Evolutionary conservation across 2,329 filamentous ascomycete genomes (phyloP).

Genomic region (Pseudopithomyces chartarum): DNA sequence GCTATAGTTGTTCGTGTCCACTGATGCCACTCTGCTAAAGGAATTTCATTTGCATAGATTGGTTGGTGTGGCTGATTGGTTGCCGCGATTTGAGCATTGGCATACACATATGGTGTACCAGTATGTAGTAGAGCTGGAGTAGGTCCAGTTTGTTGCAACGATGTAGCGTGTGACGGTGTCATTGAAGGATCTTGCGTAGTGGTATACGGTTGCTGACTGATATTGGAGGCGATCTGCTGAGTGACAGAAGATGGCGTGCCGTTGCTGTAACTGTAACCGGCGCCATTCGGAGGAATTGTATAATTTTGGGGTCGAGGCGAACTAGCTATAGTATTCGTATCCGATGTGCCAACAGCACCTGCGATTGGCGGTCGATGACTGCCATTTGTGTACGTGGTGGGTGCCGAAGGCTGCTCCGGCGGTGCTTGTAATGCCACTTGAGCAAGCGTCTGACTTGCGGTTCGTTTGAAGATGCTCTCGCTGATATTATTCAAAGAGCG

Average conservation of each 20-base stretch:
- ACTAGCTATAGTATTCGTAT: constrained; percentile 23
- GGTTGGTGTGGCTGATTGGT: constrained; percentile 21
- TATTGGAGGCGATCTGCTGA: constrained; percentile 26
- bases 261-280: constrained; percentile 32
- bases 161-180: constrained; percentile 35
- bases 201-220: constrained; percentile 35
- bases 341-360: constrained; percentile 18
- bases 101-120: constrained; percentile 29
- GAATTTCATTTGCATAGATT: constrained; percentile 31
- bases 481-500: constrained; percentile 54
- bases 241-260: constrained; percentile 25
- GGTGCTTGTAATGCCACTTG: constrained; percentile 41
- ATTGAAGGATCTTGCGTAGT: constrained; percentile 32
- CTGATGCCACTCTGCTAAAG: constrained; percentile 41
- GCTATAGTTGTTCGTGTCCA: constrained; percentile 41
- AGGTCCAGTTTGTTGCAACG: constrained; percentile 32
- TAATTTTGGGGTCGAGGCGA: constrained; percentile 29
- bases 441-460: constrained; percentile 51
- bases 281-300: constrained; percentile 15
- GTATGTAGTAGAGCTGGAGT: constrained; percentile 25
- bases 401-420: constrained; percentile 21
- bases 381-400: constrained; percentile 28
- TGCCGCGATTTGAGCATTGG: constrained; percentile 19
- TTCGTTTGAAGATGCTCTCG: constrained; percentile 50
- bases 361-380: constrained; percentile 32